Percentiles rank a stretch among this genome's conserved stretches.
Evolutionary conservation across 2,329 filamentous ascomycete genomes (phyloP).

Genomic region (Apiospora saccharicola): DNA sequence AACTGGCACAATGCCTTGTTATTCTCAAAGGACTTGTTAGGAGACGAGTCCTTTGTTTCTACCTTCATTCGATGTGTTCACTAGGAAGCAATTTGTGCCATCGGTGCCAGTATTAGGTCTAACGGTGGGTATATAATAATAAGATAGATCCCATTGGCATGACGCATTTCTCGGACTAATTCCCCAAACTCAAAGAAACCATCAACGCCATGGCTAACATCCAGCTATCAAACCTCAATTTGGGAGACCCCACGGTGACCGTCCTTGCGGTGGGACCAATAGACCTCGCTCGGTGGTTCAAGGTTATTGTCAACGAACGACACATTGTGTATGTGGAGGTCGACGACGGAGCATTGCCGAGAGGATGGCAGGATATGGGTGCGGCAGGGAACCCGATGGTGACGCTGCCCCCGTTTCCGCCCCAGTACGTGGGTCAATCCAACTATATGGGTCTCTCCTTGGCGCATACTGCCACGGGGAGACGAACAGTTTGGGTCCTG

Average conservation of each 20-base stretch:
- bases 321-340: neutral
- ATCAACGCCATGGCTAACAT: neutral
- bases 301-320: neutral
- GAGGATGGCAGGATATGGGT: neutral
- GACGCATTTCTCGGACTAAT: neutral
- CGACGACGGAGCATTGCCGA: neutral
- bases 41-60: neutral
- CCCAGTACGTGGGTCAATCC: too few relatives aligned
- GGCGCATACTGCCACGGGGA: neutral
- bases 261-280: neutral
- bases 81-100: neutral
- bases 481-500: neutral
- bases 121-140: neutral
- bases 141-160: neutral
- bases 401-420: neutral
- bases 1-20: neutral
- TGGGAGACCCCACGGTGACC: neutral
- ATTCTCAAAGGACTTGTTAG: neutral
- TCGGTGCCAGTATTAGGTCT: too few relatives aligned
- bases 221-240: neutral
- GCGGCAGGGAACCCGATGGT: neutral
- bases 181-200: neutral
- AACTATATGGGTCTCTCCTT: too few relatives aligned
- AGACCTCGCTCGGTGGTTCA: neutral
- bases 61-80: neutral